Percentiles rank a stretch among this genome's conserved stretches.
Conservation (phyloP, 805 yeast genomes). For the Blastobotrys attinorum region DNA sequence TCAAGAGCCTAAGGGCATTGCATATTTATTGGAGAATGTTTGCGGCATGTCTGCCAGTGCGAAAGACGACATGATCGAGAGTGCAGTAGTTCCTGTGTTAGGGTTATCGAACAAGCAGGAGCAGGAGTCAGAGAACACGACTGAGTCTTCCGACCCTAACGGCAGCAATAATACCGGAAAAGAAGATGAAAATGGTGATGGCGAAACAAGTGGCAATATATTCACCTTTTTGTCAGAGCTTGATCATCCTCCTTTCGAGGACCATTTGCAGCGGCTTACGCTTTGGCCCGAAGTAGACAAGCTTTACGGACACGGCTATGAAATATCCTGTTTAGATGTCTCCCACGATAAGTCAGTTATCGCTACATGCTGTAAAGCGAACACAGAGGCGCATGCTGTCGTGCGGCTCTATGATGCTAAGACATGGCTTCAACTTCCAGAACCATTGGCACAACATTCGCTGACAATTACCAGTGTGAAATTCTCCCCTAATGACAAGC, state of each 20-base stretch:
- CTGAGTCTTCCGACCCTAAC: conserved; percentile 30
- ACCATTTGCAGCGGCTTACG: conserved; percentile 82
- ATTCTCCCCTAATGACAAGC: conserved; percentile 61
- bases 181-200: conserved; percentile 32
- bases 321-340: conserved; percentile 69
- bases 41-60: conserved; percentile 35
- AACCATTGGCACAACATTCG: conserved; percentile 58
- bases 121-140: conserved; percentile 32
- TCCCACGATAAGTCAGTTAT: conserved; percentile 54
- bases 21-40: conserved; percentile 47
- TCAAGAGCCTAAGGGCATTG: conserved; percentile 77
- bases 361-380: conserved; percentile 90
- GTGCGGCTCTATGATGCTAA: conserved; percentile 62
- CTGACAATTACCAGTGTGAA: conserved; percentile 78
- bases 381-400: conserved; percentile 75
- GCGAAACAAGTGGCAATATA: conserved; percentile 18
- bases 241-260: conserved; percentile 72
- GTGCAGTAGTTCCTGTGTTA: conserved; percentile 86
- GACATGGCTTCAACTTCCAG: conserved; percentile 55
- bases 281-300: conserved; percentile 94
- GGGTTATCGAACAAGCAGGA: conserved; percentile 89
- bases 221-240: conserved; percentile 28
- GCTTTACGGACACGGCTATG: conserved; percentile 96
- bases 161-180: too few relatives aligned
- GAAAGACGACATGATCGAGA: conserved; percentile 51